These are phyloP conservation scores for Cyclocybe cylindracea DNA, from an alignment of 768 basidiomycete genomes.

Conservation along the genomic window DNA sequence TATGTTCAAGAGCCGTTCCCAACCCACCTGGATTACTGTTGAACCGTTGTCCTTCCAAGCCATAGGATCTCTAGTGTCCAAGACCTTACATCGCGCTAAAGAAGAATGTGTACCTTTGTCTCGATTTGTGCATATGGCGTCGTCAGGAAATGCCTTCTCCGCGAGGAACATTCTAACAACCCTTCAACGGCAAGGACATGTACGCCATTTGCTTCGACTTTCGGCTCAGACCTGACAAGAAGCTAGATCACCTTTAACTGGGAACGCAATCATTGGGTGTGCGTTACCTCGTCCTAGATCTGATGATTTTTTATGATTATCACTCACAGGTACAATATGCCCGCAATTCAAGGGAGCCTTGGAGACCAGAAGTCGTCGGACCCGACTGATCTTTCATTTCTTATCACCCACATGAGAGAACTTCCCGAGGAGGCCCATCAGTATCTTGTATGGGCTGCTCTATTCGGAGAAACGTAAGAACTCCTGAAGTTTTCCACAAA, in stretches of 20 bases:
- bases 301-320: background rate
- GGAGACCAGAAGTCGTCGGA: constrained; percentile 54
- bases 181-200: constrained; percentile 63
- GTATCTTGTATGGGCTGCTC: constrained; percentile 70
- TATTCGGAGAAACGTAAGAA: constrained; percentile 70
- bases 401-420: constrained; percentile 58
- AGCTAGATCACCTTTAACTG: constrained; percentile 63
- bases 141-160: constrained; percentile 72
- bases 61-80: constrained; percentile 59
- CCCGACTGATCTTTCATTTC: constrained; percentile 63
- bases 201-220: constrained; percentile 28
- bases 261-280: constrained; percentile 70
- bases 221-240: background rate
- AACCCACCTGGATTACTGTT: constrained; percentile 67
- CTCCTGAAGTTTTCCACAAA: background rate
- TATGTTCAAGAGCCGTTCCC: constrained; percentile 59
- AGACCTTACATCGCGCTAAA: constrained; percentile 58
- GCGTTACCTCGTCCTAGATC: constrained; percentile 22
- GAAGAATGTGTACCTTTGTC: constrained; percentile 58
- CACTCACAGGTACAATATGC: constrained; percentile 51
- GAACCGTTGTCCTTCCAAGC: constrained; percentile 61
- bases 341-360: constrained; percentile 55
- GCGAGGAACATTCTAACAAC: constrained; percentile 64
- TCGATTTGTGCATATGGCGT: constrained; percentile 54
- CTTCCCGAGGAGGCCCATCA: constrained; percentile 65